Base-by-base conservation (phyloP, 2,329 filamentous ascomycete genomes). In the Paracamarosporium sp. region DNA sequence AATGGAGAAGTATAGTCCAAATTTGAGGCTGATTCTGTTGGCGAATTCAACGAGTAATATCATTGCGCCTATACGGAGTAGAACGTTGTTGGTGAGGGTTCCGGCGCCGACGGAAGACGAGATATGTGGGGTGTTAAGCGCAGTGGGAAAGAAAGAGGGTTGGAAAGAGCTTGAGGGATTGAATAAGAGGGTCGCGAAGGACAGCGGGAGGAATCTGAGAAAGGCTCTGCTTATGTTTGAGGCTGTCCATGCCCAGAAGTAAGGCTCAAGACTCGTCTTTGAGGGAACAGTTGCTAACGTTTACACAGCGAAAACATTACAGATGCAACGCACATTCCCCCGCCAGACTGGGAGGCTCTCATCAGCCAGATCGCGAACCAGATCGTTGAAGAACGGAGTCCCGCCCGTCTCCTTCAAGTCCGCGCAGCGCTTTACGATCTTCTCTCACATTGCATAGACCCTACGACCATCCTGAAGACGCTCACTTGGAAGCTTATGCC, bases 1-100 rank as follows among this genome's bases (percentile, higher is more conserved):
- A 0, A 99, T 99, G 95, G 95, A 99, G 80, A 99, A 99, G 79
- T 99, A 99, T 83, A 96, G 91, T 70, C 93, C 94, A 13, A 99
- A 99, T 76, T 72, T 99, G 72, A 86, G 95, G 22, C 79, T 99
- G 67, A 98, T 99, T 47, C 81, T 99, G 59, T 81, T 99, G 59
- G 95, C 95, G 47, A 98, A 98, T 76, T 96, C 91, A 65, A 99
- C 95, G 22, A 93, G 93, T 63, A 98, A 98, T 73, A 99, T 99
- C 69, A 99, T 99, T 76, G 94, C 95, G n/a, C 95, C 95, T 0
- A 99, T 99, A 74, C 87, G 94, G 64, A 96, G 91, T 69, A 85
- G 95, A 77, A 97, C 93, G 52, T 82, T 99, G 75, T 84, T 99
- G 48, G 92, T 99, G 53, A 86, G 95, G 64, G 95, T 99, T 25